A percentile compares a stretch with the other conserved stretches of the same genome.
Evolutionary conservation across 2,329 filamentous ascomycete species (phyloP).

Genomic region (Colletotrichum sp.): DNA sequence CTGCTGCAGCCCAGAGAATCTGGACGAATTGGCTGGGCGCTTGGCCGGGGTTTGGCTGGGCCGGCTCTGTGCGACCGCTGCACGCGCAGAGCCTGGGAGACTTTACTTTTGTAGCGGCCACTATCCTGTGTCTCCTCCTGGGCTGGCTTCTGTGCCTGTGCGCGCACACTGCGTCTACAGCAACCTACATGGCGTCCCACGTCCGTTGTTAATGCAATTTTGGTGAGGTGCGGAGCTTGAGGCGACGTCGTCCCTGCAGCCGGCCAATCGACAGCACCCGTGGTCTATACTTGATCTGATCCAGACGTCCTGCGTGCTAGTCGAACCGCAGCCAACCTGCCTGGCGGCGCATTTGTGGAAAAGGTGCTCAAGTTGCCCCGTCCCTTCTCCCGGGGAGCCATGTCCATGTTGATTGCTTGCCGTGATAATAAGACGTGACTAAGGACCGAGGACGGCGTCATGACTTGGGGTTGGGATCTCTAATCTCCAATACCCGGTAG

Average conservation of each 20-base stretch:
- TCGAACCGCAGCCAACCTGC: not conserved
- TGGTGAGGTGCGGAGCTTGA: conserved; percentile 13
- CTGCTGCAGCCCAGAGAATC: conserved; percentile 16
- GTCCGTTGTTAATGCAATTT: conserved; percentile 12
- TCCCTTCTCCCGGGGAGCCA: conserved; percentile 11
- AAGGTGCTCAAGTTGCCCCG: conserved; percentile 17
- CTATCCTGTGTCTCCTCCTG: not conserved
- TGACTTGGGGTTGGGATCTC: not conserved
- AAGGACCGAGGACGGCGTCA: conserved; percentile 1
- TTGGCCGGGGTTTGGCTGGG: conserved; percentile 7
- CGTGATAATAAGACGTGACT: not conserved
- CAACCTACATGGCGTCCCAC: not conserved
- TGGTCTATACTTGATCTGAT: conserved; percentile 12
- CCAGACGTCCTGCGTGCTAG: not conserved
- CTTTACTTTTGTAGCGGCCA: not conserved
- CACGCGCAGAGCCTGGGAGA: not conserved
- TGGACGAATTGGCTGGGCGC: conserved; percentile 10
- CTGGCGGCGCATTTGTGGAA: conserved; percentile 2
- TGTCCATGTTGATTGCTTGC: not conserved
- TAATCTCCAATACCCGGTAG: not conserved
- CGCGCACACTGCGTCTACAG: not conserved
- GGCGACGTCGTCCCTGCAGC: conserved; percentile 10
- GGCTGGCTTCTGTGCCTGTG: not conserved
- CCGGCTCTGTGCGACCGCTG: not conserved
- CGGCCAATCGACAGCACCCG: not conserved